Conservation (phyloP, 495 filamentous ascomycete genomes). For the Glarea lozoyensis region DNA sequence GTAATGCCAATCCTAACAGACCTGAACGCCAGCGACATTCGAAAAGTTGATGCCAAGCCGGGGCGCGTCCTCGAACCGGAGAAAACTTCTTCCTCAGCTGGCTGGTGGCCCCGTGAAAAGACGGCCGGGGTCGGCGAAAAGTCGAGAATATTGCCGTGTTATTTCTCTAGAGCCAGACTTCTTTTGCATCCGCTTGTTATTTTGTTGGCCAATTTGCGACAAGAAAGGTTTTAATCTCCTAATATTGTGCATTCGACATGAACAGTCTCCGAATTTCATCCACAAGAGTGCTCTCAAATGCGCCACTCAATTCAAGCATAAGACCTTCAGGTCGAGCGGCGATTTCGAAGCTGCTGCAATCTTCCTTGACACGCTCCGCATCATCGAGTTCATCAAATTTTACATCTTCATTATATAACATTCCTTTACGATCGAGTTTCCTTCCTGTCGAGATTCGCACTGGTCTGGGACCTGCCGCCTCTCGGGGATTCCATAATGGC, state of each 20-base stretch:
- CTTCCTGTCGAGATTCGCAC: slow-evolving; percentile 27
- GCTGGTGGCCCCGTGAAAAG: background rate
- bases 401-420: slow-evolving; percentile 5
- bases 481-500: slow-evolving; percentile 34
- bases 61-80: too few relatives aligned
- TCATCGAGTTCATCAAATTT: slow-evolving; percentile 19
- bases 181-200: background rate
- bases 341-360: slow-evolving; percentile 36
- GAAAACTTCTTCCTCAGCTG: background rate
- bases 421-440: slow-evolving; percentile 35
- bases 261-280: slow-evolving; percentile 34
- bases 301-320: slow-evolving; percentile 27
- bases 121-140: slow-evolving; percentile 15
- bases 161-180: slow-evolving; percentile 9
- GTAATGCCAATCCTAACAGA: too few relatives aligned
- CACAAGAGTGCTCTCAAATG: slow-evolving; percentile 29
- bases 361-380: slow-evolving; percentile 20
- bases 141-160: slow-evolving; percentile 9
- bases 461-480: slow-evolving; percentile 25
- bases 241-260: too few relatives aligned
- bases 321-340: slow-evolving; percentile 41
- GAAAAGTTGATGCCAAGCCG: slow-evolving; percentile 19
- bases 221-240: too few relatives aligned
- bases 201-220: too few relatives aligned
- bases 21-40: background rate